Percentiles rank a stretch among this genome's conserved stretches.
These are phyloP conservation scores for Hypoxylon perforatum DNA, from an alignment of 495 filamentous ascomycete species.

Conservation along the genomic window DNA sequence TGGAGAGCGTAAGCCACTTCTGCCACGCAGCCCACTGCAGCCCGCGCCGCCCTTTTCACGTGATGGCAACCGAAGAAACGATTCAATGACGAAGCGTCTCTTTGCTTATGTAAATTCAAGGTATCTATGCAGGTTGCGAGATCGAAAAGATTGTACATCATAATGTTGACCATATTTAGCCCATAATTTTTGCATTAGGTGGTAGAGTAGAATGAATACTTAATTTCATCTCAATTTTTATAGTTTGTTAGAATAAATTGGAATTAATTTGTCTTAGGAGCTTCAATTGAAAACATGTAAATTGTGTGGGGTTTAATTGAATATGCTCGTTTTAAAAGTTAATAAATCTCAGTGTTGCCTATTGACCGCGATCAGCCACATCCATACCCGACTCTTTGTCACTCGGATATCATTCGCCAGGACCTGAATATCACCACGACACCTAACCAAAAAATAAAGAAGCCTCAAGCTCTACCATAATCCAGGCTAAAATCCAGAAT, in stretches of 20 bases:
- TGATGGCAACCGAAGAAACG: constrained; percentile 5
- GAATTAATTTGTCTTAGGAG: neutral
- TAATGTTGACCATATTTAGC: neutral
- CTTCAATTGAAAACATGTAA: neutral
- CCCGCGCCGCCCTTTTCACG: constrained; percentile 1
- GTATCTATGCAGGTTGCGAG: neutral
- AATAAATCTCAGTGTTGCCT: neutral
- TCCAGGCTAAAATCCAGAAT: constrained; percentile 57
- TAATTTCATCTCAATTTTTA: neutral
- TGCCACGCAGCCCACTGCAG: constrained; percentile 21
- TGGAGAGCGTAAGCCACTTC: constrained; percentile 2
- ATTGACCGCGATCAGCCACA: constrained; percentile 26
- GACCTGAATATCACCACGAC: neutral
- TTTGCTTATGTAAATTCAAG: neutral
- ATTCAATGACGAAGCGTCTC: constrained; percentile 2
- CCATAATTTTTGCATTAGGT: neutral
- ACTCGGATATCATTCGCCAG: constrained; percentile 29
- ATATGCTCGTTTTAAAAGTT: constrained; percentile 5
- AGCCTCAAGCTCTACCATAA: neutral
- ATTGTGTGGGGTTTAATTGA: constrained; percentile 8
- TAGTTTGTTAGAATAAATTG: neutral
- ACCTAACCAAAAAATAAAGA: constrained; percentile 31
- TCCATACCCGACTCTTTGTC: constrained; percentile 4
- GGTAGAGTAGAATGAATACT: no score
- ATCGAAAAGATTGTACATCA: neutral